Base-by-base conservation (phyloP, 2,329 filamentous ascomycete species). In the Aspergillus sp. region DNA sequence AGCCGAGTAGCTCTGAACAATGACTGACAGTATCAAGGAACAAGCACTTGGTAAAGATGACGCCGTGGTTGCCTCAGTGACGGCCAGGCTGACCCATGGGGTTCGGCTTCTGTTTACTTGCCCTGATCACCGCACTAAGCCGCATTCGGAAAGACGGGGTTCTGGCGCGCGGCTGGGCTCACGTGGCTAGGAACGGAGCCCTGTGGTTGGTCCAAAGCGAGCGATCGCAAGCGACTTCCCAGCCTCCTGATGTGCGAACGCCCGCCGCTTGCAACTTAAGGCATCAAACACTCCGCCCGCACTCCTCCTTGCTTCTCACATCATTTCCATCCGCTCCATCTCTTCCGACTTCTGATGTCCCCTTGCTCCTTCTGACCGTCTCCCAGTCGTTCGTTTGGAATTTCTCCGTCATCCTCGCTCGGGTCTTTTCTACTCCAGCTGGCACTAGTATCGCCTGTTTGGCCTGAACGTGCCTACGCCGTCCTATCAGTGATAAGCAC, bases 401-500 rank as follows among this genome's bases (percentile, higher is more conserved):
- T 43, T 47, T 43, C 24, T 50, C 33, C 45, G 26, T 11, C 41
- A 30, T 45, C 48, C 42, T 22, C 40, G 41, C 33, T 52, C 45
- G 38, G 50, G 24, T n/a, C 50, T 38, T 45, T 43, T 33, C 36
- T 33, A 38, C 41, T 48, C 20, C 33, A 26, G 26, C 26, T 52
- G 48, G 9, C 45, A 22, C 36, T 45, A 24, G 45, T 54, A 50
- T 50, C 41, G 24, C 24, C 48, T 54, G 32, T 44, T 40, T 47
- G 35, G 42, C 33, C 40, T 49, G 20, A 49, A 46, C 51, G 51
- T 50, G 50, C 48, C 44, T 62, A 57, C 47, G 62, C 62, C 46
- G 60, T 47, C 54, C 58, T 61, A 62, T 60, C 70, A 56, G 54
- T 53, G 61, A 64, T 64, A 62, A 64, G 60, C 60, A 47, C 46